These are phyloP conservation scores for Colletotrichum lini DNA, from an alignment of 2,329 filamentous ascomycete species.

Conservation along the genomic window DNA sequence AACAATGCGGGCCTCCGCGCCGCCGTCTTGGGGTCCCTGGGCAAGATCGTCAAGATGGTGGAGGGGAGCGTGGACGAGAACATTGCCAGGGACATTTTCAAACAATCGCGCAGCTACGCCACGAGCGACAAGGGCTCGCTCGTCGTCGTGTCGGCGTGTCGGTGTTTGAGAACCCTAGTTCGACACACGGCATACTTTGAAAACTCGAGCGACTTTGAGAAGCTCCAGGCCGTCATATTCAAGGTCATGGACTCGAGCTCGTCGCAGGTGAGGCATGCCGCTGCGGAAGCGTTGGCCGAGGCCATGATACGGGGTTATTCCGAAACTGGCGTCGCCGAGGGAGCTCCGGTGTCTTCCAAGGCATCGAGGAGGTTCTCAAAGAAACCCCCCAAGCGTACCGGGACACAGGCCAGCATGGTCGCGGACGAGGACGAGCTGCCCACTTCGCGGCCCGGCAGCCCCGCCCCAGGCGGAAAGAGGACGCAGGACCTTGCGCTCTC, in stretches of 20 bases:
- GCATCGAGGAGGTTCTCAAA: constrained; percentile 77
- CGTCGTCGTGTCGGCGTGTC: constrained; percentile 84
- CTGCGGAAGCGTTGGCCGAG: constrained; percentile 86
- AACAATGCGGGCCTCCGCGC: constrained; percentile 87
- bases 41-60: constrained; percentile 83
- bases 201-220: constrained; percentile 91
- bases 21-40: constrained; percentile 81
- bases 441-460: constrained; percentile 76
- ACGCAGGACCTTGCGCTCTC: constrained; percentile 80
- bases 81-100: constrained; percentile 93
- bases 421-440: constrained; percentile 82
- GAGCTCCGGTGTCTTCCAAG: constrained; percentile 68
- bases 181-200: constrained; percentile 85
- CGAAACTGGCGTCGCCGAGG: constrained; percentile 64
- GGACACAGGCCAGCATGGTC: constrained; percentile 71
- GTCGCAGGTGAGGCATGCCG: constrained; percentile 83
- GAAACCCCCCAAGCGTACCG: constrained; percentile 69
- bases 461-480: constrained; percentile 78
- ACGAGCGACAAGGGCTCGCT: constrained; percentile 85
- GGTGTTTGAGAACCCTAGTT: constrained; percentile 81
- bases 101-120: constrained; percentile 84
- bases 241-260: constrained; percentile 88
- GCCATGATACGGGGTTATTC: constrained; percentile 87
- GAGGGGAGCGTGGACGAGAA: constrained; percentile 84
- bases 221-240: constrained; percentile 84